Evolutionary conservation across 164 flowering plant genomes (phyloP).

Genomic region (Malania oleifera): DNA sequence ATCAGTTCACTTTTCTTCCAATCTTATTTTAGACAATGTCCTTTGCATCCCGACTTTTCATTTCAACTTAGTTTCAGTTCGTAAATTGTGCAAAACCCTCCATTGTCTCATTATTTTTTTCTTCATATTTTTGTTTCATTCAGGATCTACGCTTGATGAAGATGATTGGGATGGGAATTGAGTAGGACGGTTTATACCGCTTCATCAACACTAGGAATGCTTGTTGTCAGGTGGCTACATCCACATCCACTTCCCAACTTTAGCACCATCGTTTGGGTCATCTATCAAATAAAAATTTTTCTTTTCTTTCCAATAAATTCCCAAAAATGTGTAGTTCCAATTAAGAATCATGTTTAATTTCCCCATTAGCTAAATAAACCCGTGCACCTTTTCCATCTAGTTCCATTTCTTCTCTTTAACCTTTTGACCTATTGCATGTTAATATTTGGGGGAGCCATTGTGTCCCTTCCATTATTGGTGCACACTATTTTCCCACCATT

Average conservation of each 20-base stretch:
- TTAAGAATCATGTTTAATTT: conserved; percentile 11
- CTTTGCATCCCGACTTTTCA: conserved; percentile 16
- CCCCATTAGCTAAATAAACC: conserved; percentile 22
- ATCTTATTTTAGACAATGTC: conserved; percentile 17
- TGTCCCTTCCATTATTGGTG: background rate
- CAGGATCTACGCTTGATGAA: conserved; percentile 18
- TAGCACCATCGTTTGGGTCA: conserved; percentile 23
- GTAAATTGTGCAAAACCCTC: background rate
- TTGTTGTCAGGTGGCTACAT: background rate
- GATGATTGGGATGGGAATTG: conserved; percentile 22
- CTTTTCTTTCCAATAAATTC: background rate
- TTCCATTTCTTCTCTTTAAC: conserved; percentile 2
- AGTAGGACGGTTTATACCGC: conserved; percentile 16
- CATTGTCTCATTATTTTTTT: conserved; percentile 5
- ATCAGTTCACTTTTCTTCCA: too few species aligned
- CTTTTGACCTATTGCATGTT: conserved; percentile 17
- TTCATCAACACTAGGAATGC: too few species aligned
- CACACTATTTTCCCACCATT: conserved; percentile 12
- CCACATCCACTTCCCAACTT: conserved; percentile 6
- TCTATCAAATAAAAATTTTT: conserved; percentile 10
- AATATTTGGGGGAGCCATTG: too few species aligned
- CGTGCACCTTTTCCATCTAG: conserved; percentile 7
- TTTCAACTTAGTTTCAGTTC: conserved; percentile 15
- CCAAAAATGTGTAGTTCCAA: background rate
- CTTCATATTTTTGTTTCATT: conserved; percentile 6